A percentile compares a stretch with the other conserved stretches of the same genome.
phyloP scores from a whole-genome alignment of 768 basidiomycete species.

The Glaciozyma antarctica region DNA sequence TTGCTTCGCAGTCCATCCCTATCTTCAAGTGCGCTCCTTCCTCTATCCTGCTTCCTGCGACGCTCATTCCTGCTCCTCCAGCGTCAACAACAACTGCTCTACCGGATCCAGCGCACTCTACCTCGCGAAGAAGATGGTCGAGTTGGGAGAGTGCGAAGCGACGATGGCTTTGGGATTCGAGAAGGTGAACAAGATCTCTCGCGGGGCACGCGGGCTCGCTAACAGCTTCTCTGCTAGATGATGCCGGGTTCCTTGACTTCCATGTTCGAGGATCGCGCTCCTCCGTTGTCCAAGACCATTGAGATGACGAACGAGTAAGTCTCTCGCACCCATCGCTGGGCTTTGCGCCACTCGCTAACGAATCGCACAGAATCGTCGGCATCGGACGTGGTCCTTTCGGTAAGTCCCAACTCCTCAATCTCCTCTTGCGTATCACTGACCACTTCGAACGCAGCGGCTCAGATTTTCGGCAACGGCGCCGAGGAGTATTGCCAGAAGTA shows the following conservation, averaged over 20 bases:
- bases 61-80: no score
- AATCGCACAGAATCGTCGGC: slow-evolving; percentile 3
- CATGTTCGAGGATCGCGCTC: slow-evolving; percentile 23
- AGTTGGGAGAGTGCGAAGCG: slow-evolving; percentile 60
- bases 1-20: slow-evolving; percentile 46
- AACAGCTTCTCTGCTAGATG: slow-evolving; percentile 15
- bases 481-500: slow-evolving; percentile 69
- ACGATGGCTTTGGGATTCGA: slow-evolving; percentile 78
- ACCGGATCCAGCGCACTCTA: slow-evolving; percentile 66
- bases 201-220: background rate
- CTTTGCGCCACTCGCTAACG: no score
- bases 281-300: slow-evolving; percentile 29
- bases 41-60: background rate
- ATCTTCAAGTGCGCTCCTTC: slow-evolving; percentile 56
- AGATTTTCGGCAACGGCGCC: slow-evolving; percentile 62
- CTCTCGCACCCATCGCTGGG: no score
- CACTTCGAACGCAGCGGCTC: slow-evolving; percentile 45
- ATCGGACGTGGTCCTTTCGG: slow-evolving; percentile 26
- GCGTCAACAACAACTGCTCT: slow-evolving; percentile 46
- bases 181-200: slow-evolving; percentile 49
- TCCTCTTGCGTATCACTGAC: background rate
- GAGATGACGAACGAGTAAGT: slow-evolving; percentile 13
- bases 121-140: slow-evolving; percentile 61
- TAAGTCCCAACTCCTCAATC: background rate
- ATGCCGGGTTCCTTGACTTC: slow-evolving; percentile 28